Evolutionary conservation across 2,329 filamentous ascomycete species (phyloP).

Genomic region (Botryosphaeria dothidea): DNA sequence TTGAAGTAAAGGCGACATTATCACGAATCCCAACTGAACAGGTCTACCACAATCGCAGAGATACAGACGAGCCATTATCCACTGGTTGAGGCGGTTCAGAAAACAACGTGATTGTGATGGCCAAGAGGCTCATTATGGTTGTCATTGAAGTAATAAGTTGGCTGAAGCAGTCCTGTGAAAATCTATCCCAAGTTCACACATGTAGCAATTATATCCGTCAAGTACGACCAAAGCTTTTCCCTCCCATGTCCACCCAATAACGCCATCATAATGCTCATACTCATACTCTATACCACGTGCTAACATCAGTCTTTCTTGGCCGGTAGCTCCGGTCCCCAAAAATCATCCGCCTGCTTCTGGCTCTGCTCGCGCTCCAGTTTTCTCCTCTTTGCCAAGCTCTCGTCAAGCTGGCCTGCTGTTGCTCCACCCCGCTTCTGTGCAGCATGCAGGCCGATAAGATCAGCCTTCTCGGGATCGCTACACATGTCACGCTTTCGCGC

Average conservation of each 20-base stretch:
- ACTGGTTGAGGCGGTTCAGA: no score
- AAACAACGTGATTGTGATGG: no score
- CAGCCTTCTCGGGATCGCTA: conserved; percentile 71
- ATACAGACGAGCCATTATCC: no score
- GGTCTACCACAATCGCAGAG: no score
- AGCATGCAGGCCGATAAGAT: conserved; percentile 69
- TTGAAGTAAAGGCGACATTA: no score
- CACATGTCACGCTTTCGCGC: conserved; percentile 72
- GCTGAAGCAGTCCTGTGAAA: no score
- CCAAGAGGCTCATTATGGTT: no score
- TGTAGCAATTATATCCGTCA: no score
- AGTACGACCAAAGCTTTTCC: no score
- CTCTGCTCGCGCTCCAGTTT: conserved; percentile 46
- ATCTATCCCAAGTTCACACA: no score
- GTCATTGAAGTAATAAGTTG: no score
- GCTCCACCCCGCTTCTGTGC: conserved; percentile 51
- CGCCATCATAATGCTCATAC: not conserved
- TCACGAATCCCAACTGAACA: no score
- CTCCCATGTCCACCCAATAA: not conserved
- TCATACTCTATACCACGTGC: not conserved
- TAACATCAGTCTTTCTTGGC: not conserved
- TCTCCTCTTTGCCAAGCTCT: conserved; percentile 45
- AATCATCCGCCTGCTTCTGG: conserved; percentile 47
- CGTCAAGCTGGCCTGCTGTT: conserved; percentile 40
- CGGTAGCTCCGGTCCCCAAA: conserved; percentile 44